These are phyloP conservation scores for Eimeria sp. DNA, from an alignment of 169 alveolate species.

Conservation along the genomic window DNA sequence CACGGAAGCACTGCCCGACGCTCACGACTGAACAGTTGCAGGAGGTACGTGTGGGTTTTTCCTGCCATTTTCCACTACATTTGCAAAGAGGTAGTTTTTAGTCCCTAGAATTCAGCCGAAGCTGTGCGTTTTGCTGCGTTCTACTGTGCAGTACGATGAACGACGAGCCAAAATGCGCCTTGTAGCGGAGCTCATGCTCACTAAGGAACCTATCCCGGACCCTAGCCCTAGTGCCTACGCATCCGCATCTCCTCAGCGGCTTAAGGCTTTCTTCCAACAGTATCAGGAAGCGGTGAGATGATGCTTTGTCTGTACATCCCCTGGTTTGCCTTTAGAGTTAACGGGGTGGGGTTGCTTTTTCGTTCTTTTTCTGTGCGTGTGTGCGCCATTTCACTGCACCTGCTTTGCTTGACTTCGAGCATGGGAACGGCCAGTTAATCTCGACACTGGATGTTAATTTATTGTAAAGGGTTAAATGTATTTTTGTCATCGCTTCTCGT, in stretches of 20 bases:
- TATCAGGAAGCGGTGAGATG: conserved; percentile 70
- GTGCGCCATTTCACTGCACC: neutral
- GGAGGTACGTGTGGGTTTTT: conserved; percentile 20
- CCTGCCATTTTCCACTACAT: neutral
- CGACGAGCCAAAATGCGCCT: conserved; percentile 74
- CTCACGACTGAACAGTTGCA: conserved; percentile 62
- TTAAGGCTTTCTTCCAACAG: conserved; percentile 79
- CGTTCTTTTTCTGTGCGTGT: neutral
- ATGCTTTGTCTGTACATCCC: neutral
- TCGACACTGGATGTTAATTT: neutral
- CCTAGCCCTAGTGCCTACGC: conserved; percentile 69
- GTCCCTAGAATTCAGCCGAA: neutral
- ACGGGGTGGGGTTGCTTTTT: neutral
- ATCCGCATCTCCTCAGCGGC: conserved; percentile 81
- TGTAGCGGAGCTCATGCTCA: conserved; percentile 44
- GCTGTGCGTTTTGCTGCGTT: neutral
- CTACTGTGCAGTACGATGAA: conserved; percentile 65
- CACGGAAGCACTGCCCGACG: conserved; percentile 76
- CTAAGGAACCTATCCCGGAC: conserved; percentile 70
- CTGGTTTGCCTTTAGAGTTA: neutral
- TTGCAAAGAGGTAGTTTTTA: neutral
- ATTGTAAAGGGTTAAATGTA: neutral
- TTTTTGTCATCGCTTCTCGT: neutral
- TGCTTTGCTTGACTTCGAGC: neutral
- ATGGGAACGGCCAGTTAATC: neutral